phyloP scores from a whole-genome alignment of 176 grass and related monocot species.

The Zoysia japonica region DNA sequence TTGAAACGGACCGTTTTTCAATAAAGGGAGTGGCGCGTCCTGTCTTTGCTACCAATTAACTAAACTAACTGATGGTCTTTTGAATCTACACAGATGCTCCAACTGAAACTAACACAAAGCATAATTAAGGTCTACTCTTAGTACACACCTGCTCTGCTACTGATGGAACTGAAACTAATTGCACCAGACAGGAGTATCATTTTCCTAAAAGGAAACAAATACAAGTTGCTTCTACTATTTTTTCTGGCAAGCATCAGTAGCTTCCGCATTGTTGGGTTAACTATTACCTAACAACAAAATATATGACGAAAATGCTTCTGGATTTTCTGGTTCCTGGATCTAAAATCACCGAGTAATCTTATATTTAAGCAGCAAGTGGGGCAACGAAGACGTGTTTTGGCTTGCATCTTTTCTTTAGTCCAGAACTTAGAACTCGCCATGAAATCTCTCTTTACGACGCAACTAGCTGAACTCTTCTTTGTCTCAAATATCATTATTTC shows the following conservation, averaged over 20 bases:
- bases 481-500: not conserved
- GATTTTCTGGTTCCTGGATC: conserved; percentile 27
- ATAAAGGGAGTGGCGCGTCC: not conserved
- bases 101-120: conserved; percentile 10
- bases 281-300: conserved; percentile 1
- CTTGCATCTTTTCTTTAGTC: not conserved
- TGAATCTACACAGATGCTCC: conserved; percentile 23
- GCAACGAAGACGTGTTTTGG: conserved; percentile 38
- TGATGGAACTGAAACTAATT: not conserved
- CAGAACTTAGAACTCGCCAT: not conserved
- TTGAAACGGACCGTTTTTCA: conserved; percentile 3
- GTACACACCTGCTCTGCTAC: conserved; percentile 19
- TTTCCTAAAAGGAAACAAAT: not conserved
- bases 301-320: not conserved
- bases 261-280: not conserved
- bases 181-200: not conserved
- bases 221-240: not conserved
- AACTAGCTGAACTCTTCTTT: not conserved
- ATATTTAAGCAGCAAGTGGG: conserved; percentile 11
- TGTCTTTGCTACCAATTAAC: not conserved
- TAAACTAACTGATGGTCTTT: conserved; percentile 34
- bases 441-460: conserved; percentile 17
- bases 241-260: not conserved
- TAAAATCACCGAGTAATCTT: not conserved
- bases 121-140: conserved; percentile 14